Percentiles rank a stretch among this genome's conserved stretches.
These are phyloP conservation scores for Globisporangium abappressorium DNA, from an alignment of 352 stramenopile species.

Conservation along the genomic window DNA sequence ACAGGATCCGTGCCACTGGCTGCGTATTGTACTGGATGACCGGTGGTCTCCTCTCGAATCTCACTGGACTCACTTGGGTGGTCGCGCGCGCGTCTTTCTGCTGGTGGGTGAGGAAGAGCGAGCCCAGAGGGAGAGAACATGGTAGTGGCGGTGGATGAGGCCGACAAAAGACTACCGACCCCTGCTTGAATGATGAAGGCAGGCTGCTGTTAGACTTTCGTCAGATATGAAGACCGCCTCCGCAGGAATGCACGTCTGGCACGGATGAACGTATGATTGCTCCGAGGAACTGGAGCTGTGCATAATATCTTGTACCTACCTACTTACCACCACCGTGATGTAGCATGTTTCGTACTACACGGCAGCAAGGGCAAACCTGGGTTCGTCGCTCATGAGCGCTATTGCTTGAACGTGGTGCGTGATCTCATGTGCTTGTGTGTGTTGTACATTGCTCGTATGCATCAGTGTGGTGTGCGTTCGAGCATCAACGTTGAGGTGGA, in stretches of 20 bases:
- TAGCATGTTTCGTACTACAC: neutral
- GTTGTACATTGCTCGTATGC: neutral
- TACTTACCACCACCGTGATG: neutral
- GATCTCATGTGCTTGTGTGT: neutral
- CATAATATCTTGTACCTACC: neutral
- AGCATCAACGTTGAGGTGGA: neutral
- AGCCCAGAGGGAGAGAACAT: neutral
- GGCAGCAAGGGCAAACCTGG: neutral
- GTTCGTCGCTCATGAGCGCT: neutral
- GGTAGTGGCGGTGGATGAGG: neutral
- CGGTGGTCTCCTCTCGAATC: neutral
- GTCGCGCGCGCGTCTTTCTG: neutral
- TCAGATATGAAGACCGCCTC: neutral
- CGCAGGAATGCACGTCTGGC: neutral
- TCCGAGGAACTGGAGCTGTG: neutral
- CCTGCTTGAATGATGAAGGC: neutral
- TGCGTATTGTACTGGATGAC: neutral
- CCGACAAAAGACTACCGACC: too few species aligned
- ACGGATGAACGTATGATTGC: neutral
- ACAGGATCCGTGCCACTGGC: neutral
- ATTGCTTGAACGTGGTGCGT: neutral
- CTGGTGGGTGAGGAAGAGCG: neutral
- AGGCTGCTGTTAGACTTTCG: neutral
- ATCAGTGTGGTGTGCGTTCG: neutral
- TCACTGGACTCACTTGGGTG: conserved; percentile 2